These are phyloP conservation scores for Fusarium coffeatum DNA, from an alignment of 2,329 filamentous ascomycete genomes.

Conservation along the genomic window DNA sequence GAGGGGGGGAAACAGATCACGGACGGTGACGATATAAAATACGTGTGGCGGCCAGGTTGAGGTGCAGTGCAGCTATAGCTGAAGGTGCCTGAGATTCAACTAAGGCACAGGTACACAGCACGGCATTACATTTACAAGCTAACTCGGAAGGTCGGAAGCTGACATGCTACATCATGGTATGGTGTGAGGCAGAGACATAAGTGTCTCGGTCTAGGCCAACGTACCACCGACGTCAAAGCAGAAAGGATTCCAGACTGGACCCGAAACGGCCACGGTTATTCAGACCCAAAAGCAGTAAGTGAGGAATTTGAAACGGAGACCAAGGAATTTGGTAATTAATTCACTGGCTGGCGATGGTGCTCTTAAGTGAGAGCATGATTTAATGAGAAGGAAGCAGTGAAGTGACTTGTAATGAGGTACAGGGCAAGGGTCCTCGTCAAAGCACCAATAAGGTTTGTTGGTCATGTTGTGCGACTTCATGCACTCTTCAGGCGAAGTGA, in stretches of 20 bases:
- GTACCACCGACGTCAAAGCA: not conserved
- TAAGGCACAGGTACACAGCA: not conserved
- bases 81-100: not conserved
- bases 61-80: not conserved
- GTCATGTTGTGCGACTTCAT: not conserved
- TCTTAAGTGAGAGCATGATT: not conserved
- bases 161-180: slow-evolving; percentile 6
- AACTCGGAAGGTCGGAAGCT: slow-evolving; percentile 9
- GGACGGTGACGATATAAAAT: slow-evolving; percentile 10
- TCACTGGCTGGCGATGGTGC: not conserved
- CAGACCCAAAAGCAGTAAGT: slow-evolving; percentile 19
- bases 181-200: not conserved
- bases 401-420: not conserved
- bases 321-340: not conserved
- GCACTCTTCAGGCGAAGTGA: not conserved
- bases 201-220: not conserved
- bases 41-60: not conserved
- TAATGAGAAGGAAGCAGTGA: slow-evolving; percentile 4
- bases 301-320: slow-evolving; percentile 4
- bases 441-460: not conserved
- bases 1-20: not conserved
- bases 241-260: not conserved
- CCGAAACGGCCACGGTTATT: slow-evolving; percentile 15
- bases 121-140: not conserved
- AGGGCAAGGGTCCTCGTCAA: not conserved